Conservation (phyloP, 225 moss, liverwort and hornwort genomes). For the Marchantia polymorpha region DNA sequence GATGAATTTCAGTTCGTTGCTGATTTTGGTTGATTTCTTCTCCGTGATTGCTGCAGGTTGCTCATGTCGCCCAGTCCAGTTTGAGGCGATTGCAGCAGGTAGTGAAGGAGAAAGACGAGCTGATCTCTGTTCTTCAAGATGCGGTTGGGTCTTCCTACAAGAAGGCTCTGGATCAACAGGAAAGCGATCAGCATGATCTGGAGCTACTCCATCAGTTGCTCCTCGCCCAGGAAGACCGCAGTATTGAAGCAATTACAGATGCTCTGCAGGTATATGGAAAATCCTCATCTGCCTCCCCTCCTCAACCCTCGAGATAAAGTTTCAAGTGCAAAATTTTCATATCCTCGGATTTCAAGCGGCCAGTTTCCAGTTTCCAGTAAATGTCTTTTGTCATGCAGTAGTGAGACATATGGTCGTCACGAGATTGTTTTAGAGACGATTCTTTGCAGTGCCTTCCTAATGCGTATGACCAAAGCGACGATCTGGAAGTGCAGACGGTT, state of each 20-base stretch:
- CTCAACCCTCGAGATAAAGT: background rate
- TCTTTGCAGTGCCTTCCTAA: background rate
- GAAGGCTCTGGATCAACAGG: slow-evolving; percentile 47
- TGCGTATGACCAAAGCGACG: background rate
- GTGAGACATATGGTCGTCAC: background rate
- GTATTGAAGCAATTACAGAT: slow-evolving; percentile 24
- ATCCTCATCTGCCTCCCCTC: background rate
- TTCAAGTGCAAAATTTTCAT: background rate
- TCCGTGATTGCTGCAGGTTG: slow-evolving; percentile 25
- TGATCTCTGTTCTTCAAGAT: slow-evolving; percentile 54
- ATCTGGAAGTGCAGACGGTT: slow-evolving; percentile 32
- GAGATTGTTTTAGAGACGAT: background rate
- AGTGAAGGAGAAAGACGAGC: slow-evolving; percentile 60
- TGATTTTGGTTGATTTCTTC: background rate
- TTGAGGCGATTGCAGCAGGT: slow-evolving; percentile 51
- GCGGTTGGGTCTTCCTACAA: slow-evolving; percentile 43
- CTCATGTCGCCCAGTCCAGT: slow-evolving; percentile 46
- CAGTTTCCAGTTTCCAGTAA: no score
- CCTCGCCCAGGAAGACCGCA: slow-evolving; percentile 29
- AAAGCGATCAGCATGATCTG: slow-evolving; percentile 44
- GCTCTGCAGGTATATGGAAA: slow-evolving; percentile 41
- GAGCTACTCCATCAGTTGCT: slow-evolving; percentile 52
- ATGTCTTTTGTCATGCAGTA: no score
- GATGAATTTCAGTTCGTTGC: no score
- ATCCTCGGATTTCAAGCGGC: no score